A percentile compares a stretch with the other conserved stretches of the same genome.
Conservation (phyloP, 192 early-diverging fungal genomes). For the Entomortierella beljakovae region DNA sequence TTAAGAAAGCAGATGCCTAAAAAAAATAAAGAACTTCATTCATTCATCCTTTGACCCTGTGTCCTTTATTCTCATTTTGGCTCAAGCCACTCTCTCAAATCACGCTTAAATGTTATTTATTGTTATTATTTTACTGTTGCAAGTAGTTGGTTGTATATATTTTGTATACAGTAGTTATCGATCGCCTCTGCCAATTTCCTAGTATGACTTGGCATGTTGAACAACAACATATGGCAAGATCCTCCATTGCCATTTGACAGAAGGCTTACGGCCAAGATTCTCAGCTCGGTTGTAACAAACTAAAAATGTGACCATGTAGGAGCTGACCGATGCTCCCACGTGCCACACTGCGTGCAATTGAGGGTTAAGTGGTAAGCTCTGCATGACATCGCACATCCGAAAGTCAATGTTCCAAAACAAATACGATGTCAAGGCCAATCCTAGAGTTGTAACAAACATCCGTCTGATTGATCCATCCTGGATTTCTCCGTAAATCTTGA, state of each 20-base stretch:
- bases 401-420: constrained; percentile 42
- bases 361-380: constrained; percentile 33
- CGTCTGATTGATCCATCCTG: constrained; percentile 10
- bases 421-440: constrained; percentile 14
- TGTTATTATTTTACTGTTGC: no score
- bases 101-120: no score
- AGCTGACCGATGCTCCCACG: constrained; percentile 27
- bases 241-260: constrained; percentile 31
- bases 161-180: no score
- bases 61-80: no score
- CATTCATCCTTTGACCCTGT: no score
- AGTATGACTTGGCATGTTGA: constrained; percentile 11
- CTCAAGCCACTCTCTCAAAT: no score
- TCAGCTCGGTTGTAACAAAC: constrained; percentile 36
- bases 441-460: constrained; percentile 9
- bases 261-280: constrained; percentile 25
- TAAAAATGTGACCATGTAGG: constrained; percentile 30
- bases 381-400: constrained; percentile 38
- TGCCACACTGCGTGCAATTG: constrained; percentile 47
- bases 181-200: no score
- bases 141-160: no score
- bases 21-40: no score
- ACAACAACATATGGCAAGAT: constrained; percentile 34
- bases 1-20: no score
- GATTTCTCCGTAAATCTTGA: constrained; percentile 34